phyloP scores from a whole-genome alignment of 106 monocot species.

The Iris macrosiphon region DNA sequence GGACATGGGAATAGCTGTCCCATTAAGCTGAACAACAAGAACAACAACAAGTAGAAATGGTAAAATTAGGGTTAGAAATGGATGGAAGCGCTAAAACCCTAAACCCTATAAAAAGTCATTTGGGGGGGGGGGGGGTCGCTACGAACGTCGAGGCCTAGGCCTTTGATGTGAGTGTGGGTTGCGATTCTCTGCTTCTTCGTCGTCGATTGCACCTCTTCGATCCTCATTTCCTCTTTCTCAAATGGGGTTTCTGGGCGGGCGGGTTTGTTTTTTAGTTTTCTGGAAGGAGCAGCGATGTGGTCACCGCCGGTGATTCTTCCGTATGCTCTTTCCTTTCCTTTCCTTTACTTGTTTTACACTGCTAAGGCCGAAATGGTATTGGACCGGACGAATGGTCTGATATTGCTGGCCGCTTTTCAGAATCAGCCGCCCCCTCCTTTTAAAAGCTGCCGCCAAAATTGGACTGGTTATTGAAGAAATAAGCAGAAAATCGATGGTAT shows the following conservation, averaged over 20 bases:
- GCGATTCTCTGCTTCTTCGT: slow-evolving; percentile 80
- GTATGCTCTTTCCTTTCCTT: background rate
- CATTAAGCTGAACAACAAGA: slow-evolving; percentile 38
- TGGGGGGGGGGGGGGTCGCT: background rate
- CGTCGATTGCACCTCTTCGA: slow-evolving; percentile 73
- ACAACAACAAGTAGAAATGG: background rate
- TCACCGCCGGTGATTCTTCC: background rate
- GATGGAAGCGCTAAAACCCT: slow-evolving; percentile 2
- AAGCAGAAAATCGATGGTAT: too few species aligned
- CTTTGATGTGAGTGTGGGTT: slow-evolving; percentile 84
- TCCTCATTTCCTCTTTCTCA: slow-evolving; percentile 30
- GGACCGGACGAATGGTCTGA: too few species aligned
- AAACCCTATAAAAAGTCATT: slow-evolving; percentile 21
- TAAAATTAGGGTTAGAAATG: background rate
- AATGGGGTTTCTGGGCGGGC: too few species aligned
- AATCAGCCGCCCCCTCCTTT: too few species aligned
- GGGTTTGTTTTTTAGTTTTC: too few species aligned
- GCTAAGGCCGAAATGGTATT: too few species aligned
- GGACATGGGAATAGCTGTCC: slow-evolving; percentile 62
- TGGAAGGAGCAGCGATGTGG: too few species aligned
- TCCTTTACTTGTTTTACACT: too few species aligned
- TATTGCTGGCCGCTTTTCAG: too few species aligned
- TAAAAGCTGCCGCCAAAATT: too few species aligned
- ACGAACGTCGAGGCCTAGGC: slow-evolving; percentile 86
- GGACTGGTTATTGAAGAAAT: too few species aligned